These are phyloP conservation scores for Fusarium sarcochroum DNA, from an alignment of 2,329 filamentous ascomycete genomes.

Conservation along the genomic window DNA sequence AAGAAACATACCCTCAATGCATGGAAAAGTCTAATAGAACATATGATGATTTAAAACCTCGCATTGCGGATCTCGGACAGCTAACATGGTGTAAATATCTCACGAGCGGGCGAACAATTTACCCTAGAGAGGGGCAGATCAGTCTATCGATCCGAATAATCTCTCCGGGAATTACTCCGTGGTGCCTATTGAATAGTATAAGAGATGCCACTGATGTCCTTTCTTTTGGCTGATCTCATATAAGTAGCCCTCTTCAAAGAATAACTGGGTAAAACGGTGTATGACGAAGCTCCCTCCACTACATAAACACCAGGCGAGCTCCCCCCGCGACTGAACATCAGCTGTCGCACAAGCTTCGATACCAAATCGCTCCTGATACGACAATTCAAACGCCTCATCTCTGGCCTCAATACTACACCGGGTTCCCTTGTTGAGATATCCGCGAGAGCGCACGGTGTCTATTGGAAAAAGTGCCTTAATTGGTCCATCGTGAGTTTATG, in stretches of 20 bases:
- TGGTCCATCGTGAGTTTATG: slow-evolving; percentile 26
- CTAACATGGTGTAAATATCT: slow-evolving; percentile 5
- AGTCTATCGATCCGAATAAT: slow-evolving; percentile 36
- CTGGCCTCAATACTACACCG: neutral
- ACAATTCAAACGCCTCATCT: neutral
- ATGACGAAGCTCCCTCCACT: slow-evolving; percentile 28
- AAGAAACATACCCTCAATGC: no score
- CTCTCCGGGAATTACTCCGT: slow-evolving; percentile 51
- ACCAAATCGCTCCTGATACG: slow-evolving; percentile 1
- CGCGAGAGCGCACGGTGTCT: neutral
- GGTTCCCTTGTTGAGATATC: neutral
- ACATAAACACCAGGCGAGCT: slow-evolving; percentile 3
- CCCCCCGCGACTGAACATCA: slow-evolving; percentile 26
- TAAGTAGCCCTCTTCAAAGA: slow-evolving; percentile 7
- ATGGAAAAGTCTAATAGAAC: neutral
- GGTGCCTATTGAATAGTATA: slow-evolving; percentile 37
- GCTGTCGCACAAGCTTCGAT: slow-evolving; percentile 13
- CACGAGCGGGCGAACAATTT: slow-evolving; percentile 31
- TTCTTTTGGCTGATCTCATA: slow-evolving; percentile 2
- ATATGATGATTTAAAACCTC: slow-evolving; percentile 1
- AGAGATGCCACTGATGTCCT: slow-evolving; percentile 19
- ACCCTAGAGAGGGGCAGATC: slow-evolving; percentile 36
- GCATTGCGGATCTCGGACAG: slow-evolving; percentile 7
- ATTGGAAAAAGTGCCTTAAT: slow-evolving; percentile 4
- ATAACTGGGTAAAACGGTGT: slow-evolving; percentile 7